These are phyloP conservation scores for Glycine latifolia DNA, from an alignment of 306 rosid species.

Conservation along the genomic window DNA sequence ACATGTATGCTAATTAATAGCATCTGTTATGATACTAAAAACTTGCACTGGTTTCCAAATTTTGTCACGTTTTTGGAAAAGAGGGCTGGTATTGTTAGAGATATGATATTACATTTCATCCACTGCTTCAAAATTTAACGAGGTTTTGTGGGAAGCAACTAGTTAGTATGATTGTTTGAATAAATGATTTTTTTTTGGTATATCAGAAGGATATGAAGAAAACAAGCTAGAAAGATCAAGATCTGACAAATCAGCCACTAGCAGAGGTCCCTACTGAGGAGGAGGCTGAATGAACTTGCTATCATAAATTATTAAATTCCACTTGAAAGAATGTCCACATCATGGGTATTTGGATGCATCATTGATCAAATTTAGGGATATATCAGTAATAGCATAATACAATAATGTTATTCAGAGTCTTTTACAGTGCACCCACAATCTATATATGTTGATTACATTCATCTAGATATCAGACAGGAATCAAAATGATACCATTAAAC, in stretches of 20 bases:
- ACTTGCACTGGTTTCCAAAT: neutral
- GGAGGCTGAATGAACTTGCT: neutral
- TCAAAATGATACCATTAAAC: too few relatives aligned
- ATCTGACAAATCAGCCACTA: neutral
- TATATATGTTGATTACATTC: too few relatives aligned
- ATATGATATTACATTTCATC: neutral
- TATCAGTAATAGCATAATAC: neutral
- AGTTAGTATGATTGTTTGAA: neutral
- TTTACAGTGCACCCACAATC: too few relatives aligned
- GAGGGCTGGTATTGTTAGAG: neutral
- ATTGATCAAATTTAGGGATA: neutral
- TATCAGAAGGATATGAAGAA: neutral
- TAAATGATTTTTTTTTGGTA: neutral
- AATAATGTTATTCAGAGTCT: neutral
- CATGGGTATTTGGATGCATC: constrained; percentile 1
- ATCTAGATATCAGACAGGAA: too few relatives aligned
- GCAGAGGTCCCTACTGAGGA: too few relatives aligned
- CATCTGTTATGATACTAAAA: too few relatives aligned
- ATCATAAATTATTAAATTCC: too few relatives aligned
- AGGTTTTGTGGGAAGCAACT: neutral
- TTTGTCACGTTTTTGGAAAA: neutral
- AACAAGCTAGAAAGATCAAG: too few relatives aligned
- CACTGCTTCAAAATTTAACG: neutral
- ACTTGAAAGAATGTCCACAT: neutral
- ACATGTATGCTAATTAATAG: too few relatives aligned